Evolutionary conservation across 208 protist genomes (phyloP), one percentile per base, ranked within the genome.

Genomic region (Borovskyia barvae): DNA sequence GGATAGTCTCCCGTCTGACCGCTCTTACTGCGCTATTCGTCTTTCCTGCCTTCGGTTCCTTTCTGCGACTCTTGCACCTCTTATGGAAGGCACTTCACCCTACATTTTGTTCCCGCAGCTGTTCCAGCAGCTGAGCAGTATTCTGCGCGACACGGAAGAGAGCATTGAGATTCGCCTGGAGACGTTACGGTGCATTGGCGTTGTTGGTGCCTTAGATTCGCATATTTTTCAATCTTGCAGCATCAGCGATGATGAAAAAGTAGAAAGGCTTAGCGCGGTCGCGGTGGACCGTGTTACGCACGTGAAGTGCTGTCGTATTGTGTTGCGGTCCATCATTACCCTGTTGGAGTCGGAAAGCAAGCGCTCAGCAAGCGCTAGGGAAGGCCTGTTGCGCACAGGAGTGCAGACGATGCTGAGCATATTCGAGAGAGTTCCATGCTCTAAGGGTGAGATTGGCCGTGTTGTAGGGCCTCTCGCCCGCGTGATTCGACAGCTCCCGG

Each of bases 381-480:
- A 90, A 39, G 75, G 61, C 2, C 53, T 89, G 26, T 42, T 91
- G 12, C 74, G 75, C 5, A 76, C 80, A 5, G 63, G 66, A 22
- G 56, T 91, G 11, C 80, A 94, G 57, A 91, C 87, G 8, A 80
- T 92, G 46, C 67, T 92, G 2, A 83, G 79, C 49, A 94, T 94
- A 53, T 83, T 68, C 15, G 79, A 87, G 48, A 61, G 59, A 5
- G 88, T 84, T 50, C 77, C 79, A 12, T 88, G 65, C 57, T 81
- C 87, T 28, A 78, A 76, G 30, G 35, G 62, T 14, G 82, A 89
- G 58, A 82, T 94, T 36, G 45, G 37, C 19, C 50, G 85, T 29
- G 75, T 90, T 5, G 62, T 94, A 28, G 55, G 50, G 9, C 80
- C 87, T 1, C 60, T 94, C 20, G 72, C 80, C 22, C 75, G 79